phyloP scores from a whole-genome alignment of 2,329 filamentous ascomycete genomes.

The Metarhizium rileyi region DNA sequence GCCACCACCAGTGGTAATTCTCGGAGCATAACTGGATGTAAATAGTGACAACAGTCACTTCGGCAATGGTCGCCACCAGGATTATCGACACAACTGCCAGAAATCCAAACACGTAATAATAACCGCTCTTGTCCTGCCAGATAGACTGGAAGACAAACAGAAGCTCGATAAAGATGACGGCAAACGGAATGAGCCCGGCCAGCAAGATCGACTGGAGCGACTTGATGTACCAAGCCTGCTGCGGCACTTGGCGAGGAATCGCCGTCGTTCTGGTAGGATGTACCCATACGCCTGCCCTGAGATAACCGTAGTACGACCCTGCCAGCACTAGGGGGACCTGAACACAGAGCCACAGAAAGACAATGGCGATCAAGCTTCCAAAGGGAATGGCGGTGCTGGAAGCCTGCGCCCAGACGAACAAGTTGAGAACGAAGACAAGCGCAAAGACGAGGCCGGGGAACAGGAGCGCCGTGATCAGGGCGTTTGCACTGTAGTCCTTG shows the following conservation, averaged over 20 bases:
- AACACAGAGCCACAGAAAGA: slow-evolving; percentile 73
- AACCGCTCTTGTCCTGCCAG: slow-evolving; percentile 85
- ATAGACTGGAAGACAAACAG: slow-evolving; percentile 79
- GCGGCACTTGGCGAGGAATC: slow-evolving; percentile 64
- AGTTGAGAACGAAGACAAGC: slow-evolving; percentile 68
- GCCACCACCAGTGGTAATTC: slow-evolving; percentile 92
- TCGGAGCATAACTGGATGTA: slow-evolving; percentile 77
- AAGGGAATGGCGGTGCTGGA: slow-evolving; percentile 83
- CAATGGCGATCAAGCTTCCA: slow-evolving; percentile 61
- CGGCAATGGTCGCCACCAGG: slow-evolving; percentile 65
- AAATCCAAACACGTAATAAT: slow-evolving; percentile 89
- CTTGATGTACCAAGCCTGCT: slow-evolving; percentile 65
- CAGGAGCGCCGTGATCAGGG: slow-evolving; percentile 63
- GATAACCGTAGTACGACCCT: slow-evolving; percentile 69
- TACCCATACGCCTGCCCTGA: slow-evolving; percentile 58
- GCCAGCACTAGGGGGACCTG: slow-evolving; percentile 77
- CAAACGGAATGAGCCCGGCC: slow-evolving; percentile 72
- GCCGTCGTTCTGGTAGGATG: slow-evolving; percentile 70
- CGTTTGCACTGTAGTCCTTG: slow-evolving; percentile 64
- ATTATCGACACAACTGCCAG: slow-evolving; percentile 64
- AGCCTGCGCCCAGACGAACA: slow-evolving; percentile 85
- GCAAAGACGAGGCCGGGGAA: slow-evolving; percentile 72
- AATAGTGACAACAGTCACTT: slow-evolving; percentile 74
- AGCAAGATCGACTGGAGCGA: slow-evolving; percentile 55
- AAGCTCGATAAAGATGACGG: slow-evolving; percentile 80